These are phyloP conservation scores for Arthrobotrys sinensis DNA, from an alignment of 2,329 filamentous ascomycete species.

Conservation along the genomic window DNA sequence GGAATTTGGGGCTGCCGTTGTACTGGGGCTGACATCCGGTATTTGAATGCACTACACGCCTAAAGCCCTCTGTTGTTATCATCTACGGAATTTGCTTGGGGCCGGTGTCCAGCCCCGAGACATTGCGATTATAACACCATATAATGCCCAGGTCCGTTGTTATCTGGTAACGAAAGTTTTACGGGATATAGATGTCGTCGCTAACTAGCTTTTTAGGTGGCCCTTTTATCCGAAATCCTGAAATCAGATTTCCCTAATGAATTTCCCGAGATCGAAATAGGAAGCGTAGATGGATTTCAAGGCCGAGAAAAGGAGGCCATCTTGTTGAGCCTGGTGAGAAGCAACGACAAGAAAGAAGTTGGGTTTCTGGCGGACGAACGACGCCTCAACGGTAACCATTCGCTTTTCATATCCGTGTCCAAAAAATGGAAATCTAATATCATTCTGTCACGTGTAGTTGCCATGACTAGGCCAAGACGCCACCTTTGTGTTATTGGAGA, in stretches of 20 bases:
- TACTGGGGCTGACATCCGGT: background rate
- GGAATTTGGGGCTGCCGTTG: too few relatives aligned
- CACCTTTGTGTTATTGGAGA: constrained; percentile 93
- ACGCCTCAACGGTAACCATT: constrained; percentile 82
- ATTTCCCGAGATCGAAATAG: constrained; percentile 90
- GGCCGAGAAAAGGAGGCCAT: constrained; percentile 97
- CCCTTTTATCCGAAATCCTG: constrained; percentile 80
- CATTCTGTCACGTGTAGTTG: constrained; percentile 74
- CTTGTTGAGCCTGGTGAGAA: constrained; percentile 92
- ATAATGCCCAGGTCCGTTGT: constrained; percentile 84
- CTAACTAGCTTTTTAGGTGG: constrained; percentile 73
- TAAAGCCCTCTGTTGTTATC: constrained; percentile 68
- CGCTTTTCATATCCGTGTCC: background rate
- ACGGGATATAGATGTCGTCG: too few relatives aligned
- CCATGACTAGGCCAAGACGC: constrained; percentile 94
- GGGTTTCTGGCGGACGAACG: constrained; percentile 94
- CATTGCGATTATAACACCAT: constrained; percentile 94
- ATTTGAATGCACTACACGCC: background rate
- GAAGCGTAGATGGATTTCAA: constrained; percentile 97
- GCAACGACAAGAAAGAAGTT: constrained; percentile 87
- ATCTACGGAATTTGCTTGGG: constrained; percentile 82
- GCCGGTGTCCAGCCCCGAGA: constrained; percentile 86
- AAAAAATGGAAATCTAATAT: constrained; percentile 18
- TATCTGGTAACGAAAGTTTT: too few relatives aligned
- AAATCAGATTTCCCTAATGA: constrained; percentile 83